Evolutionary conservation across 805 yeast species (phyloP).

Genomic region (Ogataea paraovalis): DNA sequence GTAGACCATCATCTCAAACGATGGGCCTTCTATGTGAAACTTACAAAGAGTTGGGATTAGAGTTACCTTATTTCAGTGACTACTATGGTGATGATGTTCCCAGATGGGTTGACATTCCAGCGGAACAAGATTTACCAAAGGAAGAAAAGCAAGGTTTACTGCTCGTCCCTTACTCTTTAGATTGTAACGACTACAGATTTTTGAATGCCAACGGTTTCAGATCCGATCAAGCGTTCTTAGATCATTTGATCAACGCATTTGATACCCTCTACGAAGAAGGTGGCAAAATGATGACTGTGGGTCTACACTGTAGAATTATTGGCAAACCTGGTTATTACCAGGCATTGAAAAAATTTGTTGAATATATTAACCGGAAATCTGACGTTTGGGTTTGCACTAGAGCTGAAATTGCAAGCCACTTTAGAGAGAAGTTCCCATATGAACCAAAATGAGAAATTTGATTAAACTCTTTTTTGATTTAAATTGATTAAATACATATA

Average conservation of each 20-base stretch:
- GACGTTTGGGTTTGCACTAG: constrained; percentile 38
- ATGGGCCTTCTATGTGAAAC: constrained; percentile 32
- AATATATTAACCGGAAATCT: constrained; percentile 29
- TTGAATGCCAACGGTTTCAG: constrained; percentile 26
- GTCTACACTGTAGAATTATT: constrained; percentile 34
- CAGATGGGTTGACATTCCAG: constrained; percentile 32
- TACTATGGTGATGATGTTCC: constrained; percentile 37
- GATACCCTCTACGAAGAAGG: constrained; percentile 36
- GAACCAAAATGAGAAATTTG: constrained; percentile 3
- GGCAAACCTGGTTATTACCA: constrained; percentile 35
- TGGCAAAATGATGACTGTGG: constrained; percentile 36
- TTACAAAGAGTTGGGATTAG: constrained; percentile 30
- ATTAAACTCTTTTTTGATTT: background rate
- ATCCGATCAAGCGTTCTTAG: constrained; percentile 25
- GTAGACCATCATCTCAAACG: constrained; percentile 32
- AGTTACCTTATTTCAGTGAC: constrained; percentile 33
- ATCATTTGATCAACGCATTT: constrained; percentile 34
- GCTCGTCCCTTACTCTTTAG: constrained; percentile 27
- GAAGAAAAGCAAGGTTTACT: constrained; percentile 23
- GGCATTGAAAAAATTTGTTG: constrained; percentile 34
- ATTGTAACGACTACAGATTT: constrained; percentile 26
- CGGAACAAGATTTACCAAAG: constrained; percentile 15
- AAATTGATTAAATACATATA: too few species aligned
- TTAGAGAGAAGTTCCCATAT: constrained; percentile 21
- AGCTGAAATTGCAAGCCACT: constrained; percentile 33